Percentiles rank a stretch among this genome's conserved stretches.
Conservation (phyloP, 768 basidiomycete genomes). For the Leucogyrophana mollusca region DNA sequence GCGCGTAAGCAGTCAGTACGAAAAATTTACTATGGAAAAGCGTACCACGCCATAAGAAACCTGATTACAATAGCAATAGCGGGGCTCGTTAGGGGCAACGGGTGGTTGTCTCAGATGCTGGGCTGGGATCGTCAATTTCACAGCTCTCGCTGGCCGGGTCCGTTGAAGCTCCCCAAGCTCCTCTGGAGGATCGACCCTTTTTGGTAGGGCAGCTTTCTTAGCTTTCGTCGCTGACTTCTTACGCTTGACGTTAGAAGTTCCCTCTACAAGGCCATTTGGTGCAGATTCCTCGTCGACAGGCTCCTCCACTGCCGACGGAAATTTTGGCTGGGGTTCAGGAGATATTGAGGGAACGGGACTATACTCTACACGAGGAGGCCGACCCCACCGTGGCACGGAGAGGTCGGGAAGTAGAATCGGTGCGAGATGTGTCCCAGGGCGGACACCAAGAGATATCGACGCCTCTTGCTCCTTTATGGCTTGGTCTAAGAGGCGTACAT, state of each 20-base stretch:
- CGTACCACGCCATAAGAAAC: slow-evolving; percentile 79
- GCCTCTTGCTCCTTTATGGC: slow-evolving; percentile 64
- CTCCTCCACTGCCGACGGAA: slow-evolving; percentile 13
- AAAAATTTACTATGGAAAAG: slow-evolving; percentile 3
- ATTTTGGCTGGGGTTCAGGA: slow-evolving; percentile 29
- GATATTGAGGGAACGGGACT: slow-evolving; percentile 41
- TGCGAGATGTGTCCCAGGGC: slow-evolving; percentile 52
- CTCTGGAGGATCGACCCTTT: slow-evolving; percentile 15
- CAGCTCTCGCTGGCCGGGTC: slow-evolving; percentile 22
- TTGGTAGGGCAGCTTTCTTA: slow-evolving; percentile 17
- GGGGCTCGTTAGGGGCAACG: slow-evolving; percentile 44
- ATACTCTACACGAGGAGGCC: slow-evolving; percentile 40
- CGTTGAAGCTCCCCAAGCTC: slow-evolving; percentile 1
- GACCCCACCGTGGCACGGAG: slow-evolving; percentile 52
- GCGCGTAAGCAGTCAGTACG: background rate
- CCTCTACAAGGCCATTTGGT: background rate
- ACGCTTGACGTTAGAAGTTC: background rate
- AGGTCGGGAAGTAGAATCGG: slow-evolving; percentile 63
- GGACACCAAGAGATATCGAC: slow-evolving; percentile 50
- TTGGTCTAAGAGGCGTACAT: slow-evolving; percentile 75
- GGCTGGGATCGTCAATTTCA: slow-evolving; percentile 38
- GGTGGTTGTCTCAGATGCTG: slow-evolving; percentile 16
- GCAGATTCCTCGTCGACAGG: slow-evolving; percentile 11
- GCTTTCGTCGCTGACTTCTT: slow-evolving; percentile 20
- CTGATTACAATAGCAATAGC: slow-evolving; percentile 82